These are phyloP conservation scores for Cinnamomum chago DNA, from an alignment of 164 flowering plant species.

Conservation along the genomic window DNA sequence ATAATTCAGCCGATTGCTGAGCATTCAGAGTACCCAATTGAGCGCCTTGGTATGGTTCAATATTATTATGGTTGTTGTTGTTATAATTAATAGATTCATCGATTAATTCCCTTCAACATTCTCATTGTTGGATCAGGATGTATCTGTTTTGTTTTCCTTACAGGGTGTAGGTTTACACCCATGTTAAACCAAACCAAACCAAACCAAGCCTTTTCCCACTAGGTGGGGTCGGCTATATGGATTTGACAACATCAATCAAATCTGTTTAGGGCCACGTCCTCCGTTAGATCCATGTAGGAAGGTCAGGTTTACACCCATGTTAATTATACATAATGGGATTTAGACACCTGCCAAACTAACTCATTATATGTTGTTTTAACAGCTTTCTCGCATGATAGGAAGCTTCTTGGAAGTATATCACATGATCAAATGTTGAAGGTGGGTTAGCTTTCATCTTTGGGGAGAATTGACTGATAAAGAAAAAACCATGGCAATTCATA, in stretches of 20 bases:
- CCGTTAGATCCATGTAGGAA: no score
- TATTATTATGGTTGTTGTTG: no score
- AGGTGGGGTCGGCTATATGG: no score
- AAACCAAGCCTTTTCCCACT: no score
- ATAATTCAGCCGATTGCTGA: conserved; percentile 91
- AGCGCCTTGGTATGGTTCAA: conserved; percentile 70
- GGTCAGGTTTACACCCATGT: background rate
- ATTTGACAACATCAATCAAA: no score
- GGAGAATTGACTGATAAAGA: no score
- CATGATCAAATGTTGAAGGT: conserved; percentile 89
- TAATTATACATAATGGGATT: background rate
- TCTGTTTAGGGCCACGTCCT: no score
- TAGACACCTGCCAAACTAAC: background rate
- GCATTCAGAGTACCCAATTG: conserved; percentile 92
- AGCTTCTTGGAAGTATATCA: conserved; percentile 84
- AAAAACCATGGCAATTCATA: no score
- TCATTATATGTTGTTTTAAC: conserved; percentile 26
- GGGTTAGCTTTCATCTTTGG: background rate
- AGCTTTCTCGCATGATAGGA: conserved; percentile 91
- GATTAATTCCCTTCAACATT: background rate
- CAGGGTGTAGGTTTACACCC: background rate
- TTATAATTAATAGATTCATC: no score
- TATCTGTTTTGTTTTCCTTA: background rate
- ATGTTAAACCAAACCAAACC: no score
- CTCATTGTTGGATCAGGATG: background rate